phyloP scores from a whole-genome alignment of 116 monocot genomes.

The Dioscorea cayenensis region DNA sequence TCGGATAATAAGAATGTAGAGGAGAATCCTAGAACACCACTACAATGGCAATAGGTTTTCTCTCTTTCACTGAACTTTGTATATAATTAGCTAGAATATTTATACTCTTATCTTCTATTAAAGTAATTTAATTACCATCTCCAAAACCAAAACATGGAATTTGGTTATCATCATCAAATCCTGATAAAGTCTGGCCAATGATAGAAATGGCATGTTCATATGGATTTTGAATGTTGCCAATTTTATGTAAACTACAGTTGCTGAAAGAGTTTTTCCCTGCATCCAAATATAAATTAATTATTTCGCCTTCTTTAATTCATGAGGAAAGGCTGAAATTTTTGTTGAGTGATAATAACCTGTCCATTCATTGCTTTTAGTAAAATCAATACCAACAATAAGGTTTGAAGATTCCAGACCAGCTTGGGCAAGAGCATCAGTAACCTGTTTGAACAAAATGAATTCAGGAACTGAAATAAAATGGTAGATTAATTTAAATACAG shows the following conservation, averaged over 20 bases:
- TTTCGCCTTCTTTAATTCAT: background rate
- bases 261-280: conserved; percentile 56
- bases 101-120: background rate
- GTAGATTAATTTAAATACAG: no score
- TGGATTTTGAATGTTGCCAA: conserved; percentile 45
- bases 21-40: no score
- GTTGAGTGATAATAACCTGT: conserved; percentile 32
- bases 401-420: conserved; percentile 72
- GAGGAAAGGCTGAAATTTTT: background rate
- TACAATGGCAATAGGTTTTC: no score
- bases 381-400: conserved; percentile 69
- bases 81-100: background rate
- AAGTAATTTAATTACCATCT: conserved; percentile 32
- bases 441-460: conserved; percentile 18
- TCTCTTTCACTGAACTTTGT: no score
- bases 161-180: conserved; percentile 64
- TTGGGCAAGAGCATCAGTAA: conserved; percentile 55
- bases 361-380: conserved; percentile 84
- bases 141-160: conserved; percentile 76
- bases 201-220: conserved; percentile 74
- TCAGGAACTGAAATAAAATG: background rate
- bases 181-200: conserved; percentile 52
- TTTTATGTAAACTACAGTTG: conserved; percentile 38
- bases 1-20: no score
- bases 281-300: conserved; percentile 11